A percentile compares a stretch with the other conserved stretches of the same genome.
These are phyloP conservation scores for Boletus rex-veris DNA, from an alignment of 768 basidiomycete species.

Conservation along the genomic window DNA sequence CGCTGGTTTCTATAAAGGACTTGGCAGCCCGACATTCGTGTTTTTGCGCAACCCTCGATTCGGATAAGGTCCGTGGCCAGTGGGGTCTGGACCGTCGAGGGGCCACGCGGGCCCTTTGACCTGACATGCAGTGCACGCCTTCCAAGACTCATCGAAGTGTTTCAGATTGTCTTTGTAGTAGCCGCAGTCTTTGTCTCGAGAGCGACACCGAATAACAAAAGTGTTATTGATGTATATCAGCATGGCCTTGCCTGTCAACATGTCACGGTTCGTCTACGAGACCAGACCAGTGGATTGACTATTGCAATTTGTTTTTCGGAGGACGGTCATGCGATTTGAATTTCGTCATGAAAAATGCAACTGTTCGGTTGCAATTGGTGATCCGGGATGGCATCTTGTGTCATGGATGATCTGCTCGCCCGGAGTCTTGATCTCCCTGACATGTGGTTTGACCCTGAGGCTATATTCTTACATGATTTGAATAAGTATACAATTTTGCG, in stretches of 20 bases:
- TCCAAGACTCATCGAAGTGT: not conserved
- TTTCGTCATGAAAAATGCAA: conserved; percentile 4
- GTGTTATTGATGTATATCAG: not conserved
- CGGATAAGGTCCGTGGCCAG: conserved; percentile 10
- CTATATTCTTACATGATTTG: not conserved
- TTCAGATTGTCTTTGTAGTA: not conserved
- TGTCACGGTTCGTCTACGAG: not conserved
- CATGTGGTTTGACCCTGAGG: too few relatives aligned
- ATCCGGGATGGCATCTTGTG: not conserved
- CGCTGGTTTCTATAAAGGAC: not conserved
- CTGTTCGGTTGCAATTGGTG: not conserved
- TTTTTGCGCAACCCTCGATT: conserved; percentile 7
- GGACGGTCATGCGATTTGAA: conserved; percentile 7
- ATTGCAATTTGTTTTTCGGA: not conserved
- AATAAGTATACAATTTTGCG: too few relatives aligned
- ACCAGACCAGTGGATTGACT: not conserved
- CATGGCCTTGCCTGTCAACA: too few relatives aligned
- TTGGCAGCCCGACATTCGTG: too few relatives aligned
- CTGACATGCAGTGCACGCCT: not conserved
- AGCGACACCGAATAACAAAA: not conserved
- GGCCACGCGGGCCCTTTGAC: not conserved
- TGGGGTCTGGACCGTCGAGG: conserved; percentile 9
- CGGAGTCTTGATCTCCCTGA: not conserved
- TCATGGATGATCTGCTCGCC: not conserved
- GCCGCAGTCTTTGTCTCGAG: not conserved